phyloP scores from a whole-genome alignment of 2,329 filamentous ascomycete genomes.

The Pseudocercospora pini-densiflorae region DNA sequence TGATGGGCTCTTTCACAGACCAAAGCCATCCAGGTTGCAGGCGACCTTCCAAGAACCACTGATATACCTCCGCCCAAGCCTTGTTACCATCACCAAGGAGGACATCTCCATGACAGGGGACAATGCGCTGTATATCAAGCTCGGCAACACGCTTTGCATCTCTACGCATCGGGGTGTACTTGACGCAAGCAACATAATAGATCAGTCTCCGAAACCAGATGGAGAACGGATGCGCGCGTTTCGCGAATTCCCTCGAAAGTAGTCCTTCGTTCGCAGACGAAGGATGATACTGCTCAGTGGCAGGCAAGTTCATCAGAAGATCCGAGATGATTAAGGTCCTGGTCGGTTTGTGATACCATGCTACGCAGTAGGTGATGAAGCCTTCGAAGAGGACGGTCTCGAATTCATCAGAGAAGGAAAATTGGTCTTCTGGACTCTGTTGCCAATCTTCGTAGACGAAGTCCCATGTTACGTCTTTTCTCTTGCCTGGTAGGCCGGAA shows the following conservation, averaged over 20 bases:
- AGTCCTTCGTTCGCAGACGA: constrained; percentile 12
- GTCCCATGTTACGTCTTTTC: constrained; percentile 22
- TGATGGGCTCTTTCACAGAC: constrained; percentile 15
- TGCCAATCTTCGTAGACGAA: constrained; percentile 17
- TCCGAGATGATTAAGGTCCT: constrained; percentile 21
- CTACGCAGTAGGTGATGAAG: constrained; percentile 25
- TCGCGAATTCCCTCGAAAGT: constrained; percentile 14
- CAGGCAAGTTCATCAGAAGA: constrained; percentile 23
- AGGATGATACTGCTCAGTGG: constrained; percentile 15
- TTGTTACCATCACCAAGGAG: constrained; percentile 11
- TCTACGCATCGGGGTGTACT: constrained; percentile 18
- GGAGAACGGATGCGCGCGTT: constrained; percentile 17
- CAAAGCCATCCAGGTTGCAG: constrained; percentile 11
- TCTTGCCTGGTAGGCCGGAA: constrained; percentile 13
- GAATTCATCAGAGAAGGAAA: constrained; percentile 14
- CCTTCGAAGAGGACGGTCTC: constrained; percentile 24
- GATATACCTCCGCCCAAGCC: constrained; percentile 20
- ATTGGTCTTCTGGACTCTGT: constrained; percentile 9
- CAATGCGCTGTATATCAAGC: constrained; percentile 19
- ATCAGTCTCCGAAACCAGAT: constrained; percentile 22
- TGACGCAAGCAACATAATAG: constrained; percentile 22
- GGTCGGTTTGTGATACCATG: constrained; percentile 25
- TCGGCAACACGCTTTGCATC: constrained; percentile 22
- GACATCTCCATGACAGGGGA: constrained; percentile 25
- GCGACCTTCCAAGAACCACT: constrained; percentile 18